Conservation (phyloP, 2,329 filamentous ascomycete species). For the Arthrobotrys musiformis region DNA sequence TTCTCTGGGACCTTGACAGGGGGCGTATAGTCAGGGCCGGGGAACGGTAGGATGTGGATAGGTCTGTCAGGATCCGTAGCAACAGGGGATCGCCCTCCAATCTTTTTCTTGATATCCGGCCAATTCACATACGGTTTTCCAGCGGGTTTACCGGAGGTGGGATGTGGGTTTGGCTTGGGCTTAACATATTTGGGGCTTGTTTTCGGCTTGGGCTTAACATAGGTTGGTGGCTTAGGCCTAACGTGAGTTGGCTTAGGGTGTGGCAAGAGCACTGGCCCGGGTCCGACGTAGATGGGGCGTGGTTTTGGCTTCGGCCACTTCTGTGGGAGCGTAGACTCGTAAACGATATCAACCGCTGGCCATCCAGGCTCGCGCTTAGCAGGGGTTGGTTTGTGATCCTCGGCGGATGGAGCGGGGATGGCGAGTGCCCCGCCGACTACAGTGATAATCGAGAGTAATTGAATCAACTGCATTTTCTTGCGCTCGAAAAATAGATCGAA, state of each 20-base stretch:
- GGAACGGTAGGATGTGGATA: neutral
- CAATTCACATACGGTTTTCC: neutral
- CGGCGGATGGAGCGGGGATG: neutral
- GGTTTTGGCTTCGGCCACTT: neutral
- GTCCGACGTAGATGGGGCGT: neutral
- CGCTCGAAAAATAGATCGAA: neutral
- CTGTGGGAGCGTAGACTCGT: neutral
- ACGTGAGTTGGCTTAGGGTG: no score
- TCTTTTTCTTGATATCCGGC: neutral
- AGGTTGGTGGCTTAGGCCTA: no score
- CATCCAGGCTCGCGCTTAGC: neutral
- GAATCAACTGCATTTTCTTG: constrained; percentile 6
- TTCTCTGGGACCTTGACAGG: neutral
- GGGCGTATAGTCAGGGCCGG: neutral
- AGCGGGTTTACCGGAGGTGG: neutral
- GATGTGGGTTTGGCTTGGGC: neutral
- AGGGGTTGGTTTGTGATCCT: neutral
- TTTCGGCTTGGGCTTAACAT: neutral
- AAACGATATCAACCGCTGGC: neutral
- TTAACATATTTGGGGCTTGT: neutral
- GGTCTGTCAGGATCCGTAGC: neutral
- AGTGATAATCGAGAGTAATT: neutral
- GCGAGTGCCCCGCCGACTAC: neutral
- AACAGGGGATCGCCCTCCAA: neutral
- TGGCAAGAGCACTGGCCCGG: no score